These are phyloP conservation scores for Tetraselmis striata DNA, from an alignment of 139 green algal genomes.

Conservation along the genomic window DNA sequence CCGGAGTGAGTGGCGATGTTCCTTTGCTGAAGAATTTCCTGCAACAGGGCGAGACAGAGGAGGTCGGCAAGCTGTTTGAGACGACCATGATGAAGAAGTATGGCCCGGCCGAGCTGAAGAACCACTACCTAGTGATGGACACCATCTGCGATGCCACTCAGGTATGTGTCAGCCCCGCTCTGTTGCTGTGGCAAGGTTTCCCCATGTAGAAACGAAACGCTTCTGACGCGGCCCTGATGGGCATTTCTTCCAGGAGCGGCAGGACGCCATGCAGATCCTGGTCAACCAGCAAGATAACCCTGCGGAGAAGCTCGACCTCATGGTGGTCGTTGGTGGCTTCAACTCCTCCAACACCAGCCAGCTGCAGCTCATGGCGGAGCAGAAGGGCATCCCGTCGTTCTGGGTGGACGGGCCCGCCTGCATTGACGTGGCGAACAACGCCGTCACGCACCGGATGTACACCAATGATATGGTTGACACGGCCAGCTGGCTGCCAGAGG, in stretches of 20 bases:
- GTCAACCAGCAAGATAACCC: constrained; percentile 38
- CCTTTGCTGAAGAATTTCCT: no score
- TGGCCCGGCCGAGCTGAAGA: constrained; percentile 66
- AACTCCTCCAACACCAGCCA: constrained; percentile 97
- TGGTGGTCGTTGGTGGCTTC: constrained; percentile 98
- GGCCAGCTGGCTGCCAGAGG: constrained; percentile 71
- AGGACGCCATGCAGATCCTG: constrained; percentile 94
- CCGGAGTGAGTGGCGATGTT: no score
- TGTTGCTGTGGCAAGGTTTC: no score
- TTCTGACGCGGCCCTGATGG: no score
- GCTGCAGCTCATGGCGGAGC: constrained; percentile 85
- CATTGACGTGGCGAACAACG: constrained; percentile 80
- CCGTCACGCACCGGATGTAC: constrained; percentile 6
- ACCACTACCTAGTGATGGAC: constrained; percentile 98
- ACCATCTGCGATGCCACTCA: constrained; percentile 99
- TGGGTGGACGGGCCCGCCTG: constrained; percentile 70
- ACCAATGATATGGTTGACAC: constrained; percentile 77
- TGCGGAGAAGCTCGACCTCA: constrained; percentile 74
- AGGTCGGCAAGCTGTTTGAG: constrained; percentile 96
- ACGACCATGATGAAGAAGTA: constrained; percentile 95
- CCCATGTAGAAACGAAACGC: no score
- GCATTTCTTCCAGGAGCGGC: constrained; percentile 89
- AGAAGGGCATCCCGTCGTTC: constrained; percentile 83
- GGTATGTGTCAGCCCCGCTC: constrained; percentile 16
- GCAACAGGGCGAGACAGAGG: constrained; percentile 89